Base-by-base conservation (phyloP, 2,329 filamentous ascomycete species). In the Coniochaeta hoffmannii region DNA sequence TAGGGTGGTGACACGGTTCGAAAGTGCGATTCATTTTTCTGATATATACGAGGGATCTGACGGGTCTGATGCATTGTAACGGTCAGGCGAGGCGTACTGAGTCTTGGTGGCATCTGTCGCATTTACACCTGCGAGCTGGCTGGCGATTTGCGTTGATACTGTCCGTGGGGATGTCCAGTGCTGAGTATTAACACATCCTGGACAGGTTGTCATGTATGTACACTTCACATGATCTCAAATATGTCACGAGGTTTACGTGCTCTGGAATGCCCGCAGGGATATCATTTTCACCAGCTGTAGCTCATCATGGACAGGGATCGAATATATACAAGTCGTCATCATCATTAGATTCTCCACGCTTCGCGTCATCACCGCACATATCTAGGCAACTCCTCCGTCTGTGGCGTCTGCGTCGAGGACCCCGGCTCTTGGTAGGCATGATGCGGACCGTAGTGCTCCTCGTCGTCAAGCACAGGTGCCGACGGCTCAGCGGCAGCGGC, bases 391-490 rank as follows among this genome's bases (percentile, higher is more conserved):
- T 63, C 63, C 58, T 69, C 67, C 11, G 52, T 53, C 14, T 53
- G 53, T 28, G 15, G 14, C 12, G 32, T 41, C 26, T 56, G 49
- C n/a, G 53, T 22, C 35, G 55, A 57, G 3, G 53, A 24, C 1
- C 30, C 53, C 0, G 55, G 53, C 1, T 54, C 31, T 1, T 58
- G 58, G 44, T 65, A 66, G 1, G 64, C 49, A 41, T 62, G 66
- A 46, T 64, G 55, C 22, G 54, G 52, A 1, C 65, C 66, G 57
- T 69, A 70, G 8, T 30, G 22, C 54, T 63, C 57, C 64, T 75
- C 70, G 61, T 85, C 77, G 34, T 72, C 68, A n/a, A 87, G 69
- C 26, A 76, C 69, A 4, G 84, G 85, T 5, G 85, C 84, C 49
- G 79, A 81, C 2, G 82, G 80, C 61, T 74, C 73, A 51, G 60